Evolutionary conservation across 1,284 basidiomycete species (phyloP).

Genomic region (Cryptococcus amylolentus): DNA sequence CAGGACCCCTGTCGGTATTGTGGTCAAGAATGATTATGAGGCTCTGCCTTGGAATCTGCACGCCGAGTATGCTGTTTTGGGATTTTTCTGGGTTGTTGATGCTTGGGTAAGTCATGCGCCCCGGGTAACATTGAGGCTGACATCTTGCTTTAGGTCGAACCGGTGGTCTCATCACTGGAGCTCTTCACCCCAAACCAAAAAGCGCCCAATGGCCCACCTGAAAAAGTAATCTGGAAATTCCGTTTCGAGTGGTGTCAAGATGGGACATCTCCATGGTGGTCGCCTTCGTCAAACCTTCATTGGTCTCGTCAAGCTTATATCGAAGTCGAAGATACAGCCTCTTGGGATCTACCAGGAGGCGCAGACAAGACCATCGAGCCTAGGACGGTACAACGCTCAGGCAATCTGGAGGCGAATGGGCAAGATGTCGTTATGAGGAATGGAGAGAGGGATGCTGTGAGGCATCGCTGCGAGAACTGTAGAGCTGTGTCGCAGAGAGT

Average conservation of each 20-base stretch:
- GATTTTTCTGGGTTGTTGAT: conserved; percentile 48
- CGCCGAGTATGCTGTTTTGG: conserved; percentile 36
- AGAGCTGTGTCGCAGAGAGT: conserved; percentile 17
- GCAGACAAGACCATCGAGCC: too few species aligned
- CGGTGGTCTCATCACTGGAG: conserved; percentile 16
- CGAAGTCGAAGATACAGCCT: too few species aligned
- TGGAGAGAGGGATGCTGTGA: background rate
- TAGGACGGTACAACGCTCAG: background rate
- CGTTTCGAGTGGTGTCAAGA: conserved; percentile 41
- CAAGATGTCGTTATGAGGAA: background rate
- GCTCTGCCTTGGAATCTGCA: conserved; percentile 38
- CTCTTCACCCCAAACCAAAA: conserved; percentile 3
- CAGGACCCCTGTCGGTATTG: conserved; percentile 37
- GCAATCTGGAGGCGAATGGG: background rate
- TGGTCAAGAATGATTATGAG: conserved; percentile 36
- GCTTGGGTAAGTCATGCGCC: conserved; percentile 35
- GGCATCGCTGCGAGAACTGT: conserved; percentile 16
- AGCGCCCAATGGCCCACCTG: conserved; percentile 9
- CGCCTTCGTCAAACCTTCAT: background rate
- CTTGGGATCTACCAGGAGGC: too few species aligned
- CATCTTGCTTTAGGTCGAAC: conserved; percentile 32
- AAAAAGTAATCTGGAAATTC: conserved; percentile 38
- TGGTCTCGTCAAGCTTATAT: too few species aligned
- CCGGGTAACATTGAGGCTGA: background rate
- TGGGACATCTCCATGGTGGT: conserved; percentile 38